Percentiles rank a stretch among this genome's conserved stretches.
These are phyloP conservation scores for Rhododendron henanense DNA, from an alignment of 148 eudicot species.

Conservation along the genomic window DNA sequence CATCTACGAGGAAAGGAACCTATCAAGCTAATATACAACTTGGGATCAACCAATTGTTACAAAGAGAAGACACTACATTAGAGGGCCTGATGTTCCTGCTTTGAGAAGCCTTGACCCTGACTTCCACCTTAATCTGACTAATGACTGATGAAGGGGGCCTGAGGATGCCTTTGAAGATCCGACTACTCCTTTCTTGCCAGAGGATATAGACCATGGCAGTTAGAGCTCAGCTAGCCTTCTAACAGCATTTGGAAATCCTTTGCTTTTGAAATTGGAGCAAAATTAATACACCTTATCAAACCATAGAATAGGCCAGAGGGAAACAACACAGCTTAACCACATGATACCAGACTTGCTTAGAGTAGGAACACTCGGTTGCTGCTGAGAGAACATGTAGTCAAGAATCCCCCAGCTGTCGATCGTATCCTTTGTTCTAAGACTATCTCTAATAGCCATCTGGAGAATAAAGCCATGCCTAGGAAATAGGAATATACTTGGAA, in stretches of 20 bases:
- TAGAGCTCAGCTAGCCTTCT: neutral
- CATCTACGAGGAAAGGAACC: neutral
- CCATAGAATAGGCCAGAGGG: neutral
- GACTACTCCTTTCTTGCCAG: neutral
- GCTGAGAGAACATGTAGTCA: neutral
- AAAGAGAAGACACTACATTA: neutral
- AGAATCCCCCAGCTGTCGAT: neutral
- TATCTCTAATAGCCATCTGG: neutral
- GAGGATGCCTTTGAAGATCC: neutral
- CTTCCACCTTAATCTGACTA: neutral
- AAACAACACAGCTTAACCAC: neutral
- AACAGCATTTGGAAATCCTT: neutral
- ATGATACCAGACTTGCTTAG: neutral
- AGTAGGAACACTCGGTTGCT: neutral
- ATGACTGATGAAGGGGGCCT: neutral
- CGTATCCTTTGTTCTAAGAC: neutral
- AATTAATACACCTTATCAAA: neutral
- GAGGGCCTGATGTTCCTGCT: neutral
- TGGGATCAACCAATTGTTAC: neutral
- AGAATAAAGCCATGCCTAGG: neutral
- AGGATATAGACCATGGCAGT: neutral
- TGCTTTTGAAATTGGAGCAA: neutral
- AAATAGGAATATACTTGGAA: neutral
- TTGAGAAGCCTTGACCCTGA: neutral
- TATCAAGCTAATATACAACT: neutral